These are phyloP conservation scores for Mycena capillaripes DNA, from an alignment of 768 basidiomycete genomes.

Conservation along the genomic window DNA sequence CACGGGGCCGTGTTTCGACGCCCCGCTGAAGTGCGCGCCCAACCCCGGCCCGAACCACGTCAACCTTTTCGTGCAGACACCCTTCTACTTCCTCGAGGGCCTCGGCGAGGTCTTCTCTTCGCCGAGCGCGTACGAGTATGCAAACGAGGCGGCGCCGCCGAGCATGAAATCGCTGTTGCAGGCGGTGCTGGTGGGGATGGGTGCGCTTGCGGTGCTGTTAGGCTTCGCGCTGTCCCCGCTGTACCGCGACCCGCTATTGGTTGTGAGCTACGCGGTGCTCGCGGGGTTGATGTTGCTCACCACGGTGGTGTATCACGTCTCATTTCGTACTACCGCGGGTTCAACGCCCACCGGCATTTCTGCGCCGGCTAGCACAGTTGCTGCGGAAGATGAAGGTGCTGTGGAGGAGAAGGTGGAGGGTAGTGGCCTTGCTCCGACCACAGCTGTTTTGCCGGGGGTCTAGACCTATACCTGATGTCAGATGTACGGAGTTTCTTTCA, in stretches of 20 bases:
- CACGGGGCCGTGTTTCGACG: slow-evolving; percentile 4
- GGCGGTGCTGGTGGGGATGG: slow-evolving; percentile 25
- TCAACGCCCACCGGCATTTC: neutral
- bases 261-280: slow-evolving; percentile 20
- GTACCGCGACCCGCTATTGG: slow-evolving; percentile 26
- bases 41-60: slow-evolving; percentile 16
- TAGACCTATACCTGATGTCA: no score
- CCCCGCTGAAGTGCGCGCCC: slow-evolving; percentile 15
- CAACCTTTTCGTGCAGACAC: slow-evolving; percentile 18
- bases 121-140: slow-evolving; percentile 28
- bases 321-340: slow-evolving; percentile 6
- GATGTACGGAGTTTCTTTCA: no score
- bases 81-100: slow-evolving; percentile 30
- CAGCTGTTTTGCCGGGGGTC: neutral
- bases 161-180: slow-evolving; percentile 30
- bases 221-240: slow-evolving; percentile 23
- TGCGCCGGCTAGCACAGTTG: neutral
- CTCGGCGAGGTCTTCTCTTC: slow-evolving; percentile 34
- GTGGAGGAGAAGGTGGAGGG: slow-evolving; percentile 8
- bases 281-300: slow-evolving; percentile 19
- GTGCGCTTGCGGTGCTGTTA: slow-evolving; percentile 17
- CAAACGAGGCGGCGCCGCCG: slow-evolving; percentile 24
- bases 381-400: neutral
- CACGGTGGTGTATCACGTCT: neutral
- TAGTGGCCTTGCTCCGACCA: no score